These are phyloP conservation scores for Pezicula neosporulosa DNA, from an alignment of 2,329 filamentous ascomycete species.

Conservation along the genomic window DNA sequence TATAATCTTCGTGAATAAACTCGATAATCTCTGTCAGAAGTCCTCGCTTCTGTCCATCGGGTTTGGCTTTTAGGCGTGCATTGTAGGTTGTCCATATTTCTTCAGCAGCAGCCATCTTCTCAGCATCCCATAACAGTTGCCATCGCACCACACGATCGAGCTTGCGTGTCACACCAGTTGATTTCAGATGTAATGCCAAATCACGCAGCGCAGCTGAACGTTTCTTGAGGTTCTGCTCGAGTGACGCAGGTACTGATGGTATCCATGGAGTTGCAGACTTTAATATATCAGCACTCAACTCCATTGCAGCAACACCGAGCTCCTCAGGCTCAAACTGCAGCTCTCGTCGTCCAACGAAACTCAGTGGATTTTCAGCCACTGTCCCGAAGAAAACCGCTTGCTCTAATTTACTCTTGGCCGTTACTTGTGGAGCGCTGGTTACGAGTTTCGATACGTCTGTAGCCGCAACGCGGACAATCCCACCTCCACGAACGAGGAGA, in stretches of 20 bases:
- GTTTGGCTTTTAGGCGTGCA: conserved; percentile 55
- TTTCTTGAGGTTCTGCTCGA: conserved; percentile 76
- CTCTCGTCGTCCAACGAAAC: conserved; percentile 68
- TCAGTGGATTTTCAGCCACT: conserved; percentile 80
- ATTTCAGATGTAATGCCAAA: conserved; percentile 68
- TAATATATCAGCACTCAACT: conserved; percentile 78
- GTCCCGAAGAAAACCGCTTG: conserved; percentile 92
- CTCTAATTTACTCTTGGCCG: conserved; percentile 84
- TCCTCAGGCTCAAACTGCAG: conserved; percentile 66
- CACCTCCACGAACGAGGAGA: conserved; percentile 59
- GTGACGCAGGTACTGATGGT: conserved; percentile 66
- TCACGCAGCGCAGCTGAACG: conserved; percentile 72
- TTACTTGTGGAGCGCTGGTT: conserved; percentile 60
- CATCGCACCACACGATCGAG: conserved; percentile 70
- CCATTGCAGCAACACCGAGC: conserved; percentile 71
- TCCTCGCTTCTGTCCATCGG: conserved; percentile 60
- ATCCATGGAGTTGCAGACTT: conserved; percentile 74
- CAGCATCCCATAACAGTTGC: conserved; percentile 82
- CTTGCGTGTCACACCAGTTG: conserved; percentile 53
- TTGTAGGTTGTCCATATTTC: conserved; percentile 82
- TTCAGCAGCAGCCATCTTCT: conserved; percentile 80
- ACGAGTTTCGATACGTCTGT: conserved; percentile 58
- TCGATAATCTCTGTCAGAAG: conserved; percentile 72
- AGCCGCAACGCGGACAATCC: conserved; percentile 56
- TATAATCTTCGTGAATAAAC: conserved; percentile 73